Evolutionary conservation across 306 rosid species (phyloP).

Genomic region (Acmispon strigosus): DNA sequence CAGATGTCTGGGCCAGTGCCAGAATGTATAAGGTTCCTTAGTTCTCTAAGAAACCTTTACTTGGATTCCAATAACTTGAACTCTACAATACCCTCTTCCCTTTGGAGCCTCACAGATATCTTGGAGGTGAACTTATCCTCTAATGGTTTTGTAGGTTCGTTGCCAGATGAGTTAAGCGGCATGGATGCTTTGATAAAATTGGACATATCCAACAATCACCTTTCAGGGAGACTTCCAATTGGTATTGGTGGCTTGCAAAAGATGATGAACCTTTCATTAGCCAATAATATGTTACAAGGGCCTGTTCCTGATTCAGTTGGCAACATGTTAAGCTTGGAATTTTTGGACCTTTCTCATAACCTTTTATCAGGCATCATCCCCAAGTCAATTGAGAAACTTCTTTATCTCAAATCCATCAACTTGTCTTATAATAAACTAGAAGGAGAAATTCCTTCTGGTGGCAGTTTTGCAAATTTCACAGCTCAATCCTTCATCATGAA

Average conservation of each 20-base stretch:
- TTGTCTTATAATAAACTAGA: slow-evolving; percentile 23
- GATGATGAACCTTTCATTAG: background rate
- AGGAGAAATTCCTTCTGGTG: slow-evolving; percentile 28
- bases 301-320: slow-evolving; percentile 20
- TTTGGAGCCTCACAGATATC: slow-evolving; percentile 27
- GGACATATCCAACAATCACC: background rate
- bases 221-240: slow-evolving; percentile 5
- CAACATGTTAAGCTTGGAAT: slow-evolving; percentile 19
- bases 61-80: slow-evolving; percentile 17
- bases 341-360: slow-evolving; percentile 27
- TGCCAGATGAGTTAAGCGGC: slow-evolving; percentile 17
- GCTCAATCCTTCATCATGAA: slow-evolving; percentile 20
- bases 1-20: slow-evolving; percentile 21
- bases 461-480: slow-evolving; percentile 1
- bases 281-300: slow-evolving; percentile 12
- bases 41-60: background rate
- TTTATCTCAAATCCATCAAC: slow-evolving; percentile 15
- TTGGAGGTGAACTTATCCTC: slow-evolving; percentile 22
- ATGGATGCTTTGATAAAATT: slow-evolving; percentile 11
- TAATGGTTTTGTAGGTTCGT: slow-evolving; percentile 17
- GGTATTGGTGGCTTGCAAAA: background rate
- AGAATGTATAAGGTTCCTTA: slow-evolving; percentile 16
- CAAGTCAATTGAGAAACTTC: slow-evolving; percentile 5
- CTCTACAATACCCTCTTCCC: slow-evolving; percentile 19
- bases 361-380: slow-evolving; percentile 20